phyloP scores from a whole-genome alignment of 768 basidiomycete genomes.

The Podaxis sp. region DNA sequence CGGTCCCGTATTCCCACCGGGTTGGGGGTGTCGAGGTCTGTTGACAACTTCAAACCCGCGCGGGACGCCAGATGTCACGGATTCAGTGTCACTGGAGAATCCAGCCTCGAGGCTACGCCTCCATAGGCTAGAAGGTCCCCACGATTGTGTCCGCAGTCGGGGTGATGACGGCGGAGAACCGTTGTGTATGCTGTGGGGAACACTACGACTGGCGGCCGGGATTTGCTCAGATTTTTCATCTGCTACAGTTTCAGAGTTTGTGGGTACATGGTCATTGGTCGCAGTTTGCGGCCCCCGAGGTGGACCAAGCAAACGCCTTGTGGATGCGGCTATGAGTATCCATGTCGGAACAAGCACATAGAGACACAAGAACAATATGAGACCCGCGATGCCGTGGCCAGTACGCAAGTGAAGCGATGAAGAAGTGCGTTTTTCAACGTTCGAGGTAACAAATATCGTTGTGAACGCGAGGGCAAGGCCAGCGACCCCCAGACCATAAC shows the following conservation, averaged over 20 bases:
- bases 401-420: slow-evolving; percentile 46
- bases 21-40: slow-evolving; percentile 37
- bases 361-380: slow-evolving; percentile 61
- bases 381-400: slow-evolving; percentile 60
- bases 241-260: slow-evolving; percentile 22
- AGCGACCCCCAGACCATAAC: slow-evolving; percentile 59
- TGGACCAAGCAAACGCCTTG: not conserved
- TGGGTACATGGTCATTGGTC: slow-evolving; percentile 16
- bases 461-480: slow-evolving; percentile 66
- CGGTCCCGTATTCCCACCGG: slow-evolving; percentile 28
- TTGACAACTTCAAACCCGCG: slow-evolving; percentile 53
- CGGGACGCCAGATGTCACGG: slow-evolving; percentile 39
- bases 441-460: slow-evolving; percentile 37
- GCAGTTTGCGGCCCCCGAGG: not conserved
- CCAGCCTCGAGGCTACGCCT: slow-evolving; percentile 43
- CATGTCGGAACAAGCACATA: slow-evolving; percentile 49
- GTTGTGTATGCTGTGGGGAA: slow-evolving; percentile 35
- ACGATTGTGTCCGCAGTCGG: slow-evolving; percentile 45
- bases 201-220: slow-evolving; percentile 26
- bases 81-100: slow-evolving; percentile 42
- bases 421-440: slow-evolving; percentile 29
- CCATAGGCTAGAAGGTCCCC: slow-evolving; percentile 44
- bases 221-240: slow-evolving; percentile 30
- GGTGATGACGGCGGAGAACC: slow-evolving; percentile 42
- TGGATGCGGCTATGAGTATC: slow-evolving; percentile 1